Evolutionary conservation across 2,329 filamentous ascomycete genomes (phyloP).

Genomic region (Colletotrichum orbiculare): DNA sequence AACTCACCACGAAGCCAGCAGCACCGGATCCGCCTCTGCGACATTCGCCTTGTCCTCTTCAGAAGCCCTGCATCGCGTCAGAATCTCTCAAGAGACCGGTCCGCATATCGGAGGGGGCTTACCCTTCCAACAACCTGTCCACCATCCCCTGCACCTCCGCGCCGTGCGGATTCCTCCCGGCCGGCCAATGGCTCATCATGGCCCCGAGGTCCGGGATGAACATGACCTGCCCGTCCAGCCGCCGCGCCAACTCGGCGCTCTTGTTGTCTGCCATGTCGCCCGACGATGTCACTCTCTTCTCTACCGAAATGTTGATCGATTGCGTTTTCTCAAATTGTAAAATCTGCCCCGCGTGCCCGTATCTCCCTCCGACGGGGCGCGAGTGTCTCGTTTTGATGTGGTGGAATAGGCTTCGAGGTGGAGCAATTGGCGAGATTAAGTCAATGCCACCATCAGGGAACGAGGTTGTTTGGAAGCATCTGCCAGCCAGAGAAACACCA

Average conservation of each 20-base stretch:
- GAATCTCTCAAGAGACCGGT: neutral
- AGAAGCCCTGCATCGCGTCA: slow-evolving; percentile 1
- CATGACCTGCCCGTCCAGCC: slow-evolving; percentile 28
- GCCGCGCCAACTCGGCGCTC: slow-evolving; percentile 24
- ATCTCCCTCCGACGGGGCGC: neutral
- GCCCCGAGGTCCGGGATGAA: slow-evolving; percentile 24
- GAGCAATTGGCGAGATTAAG: slow-evolving; percentile 33
- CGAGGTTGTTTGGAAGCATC: neutral
- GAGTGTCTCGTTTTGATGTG: slow-evolving; percentile 24
- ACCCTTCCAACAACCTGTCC: slow-evolving; percentile 11
- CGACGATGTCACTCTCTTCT: neutral
- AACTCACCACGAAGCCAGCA: slow-evolving; percentile 31
- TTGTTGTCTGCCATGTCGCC: slow-evolving; percentile 16
- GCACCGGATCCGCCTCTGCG: slow-evolving; percentile 26
- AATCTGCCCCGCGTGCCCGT: neutral
- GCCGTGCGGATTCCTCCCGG: slow-evolving; percentile 14
- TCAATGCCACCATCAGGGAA: slow-evolving; percentile 28
- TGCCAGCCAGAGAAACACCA: neutral
- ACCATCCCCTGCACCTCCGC: slow-evolving; percentile 16
- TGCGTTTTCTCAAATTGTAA: no score
- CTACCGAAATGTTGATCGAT: neutral
- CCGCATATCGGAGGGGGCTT: neutral
- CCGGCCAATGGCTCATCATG: slow-evolving; percentile 31
- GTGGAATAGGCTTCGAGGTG: slow-evolving; percentile 13
- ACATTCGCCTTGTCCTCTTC: slow-evolving; percentile 16